These are phyloP conservation scores for Russula earlei DNA, from an alignment of 768 basidiomycete genomes.

Conservation along the genomic window DNA sequence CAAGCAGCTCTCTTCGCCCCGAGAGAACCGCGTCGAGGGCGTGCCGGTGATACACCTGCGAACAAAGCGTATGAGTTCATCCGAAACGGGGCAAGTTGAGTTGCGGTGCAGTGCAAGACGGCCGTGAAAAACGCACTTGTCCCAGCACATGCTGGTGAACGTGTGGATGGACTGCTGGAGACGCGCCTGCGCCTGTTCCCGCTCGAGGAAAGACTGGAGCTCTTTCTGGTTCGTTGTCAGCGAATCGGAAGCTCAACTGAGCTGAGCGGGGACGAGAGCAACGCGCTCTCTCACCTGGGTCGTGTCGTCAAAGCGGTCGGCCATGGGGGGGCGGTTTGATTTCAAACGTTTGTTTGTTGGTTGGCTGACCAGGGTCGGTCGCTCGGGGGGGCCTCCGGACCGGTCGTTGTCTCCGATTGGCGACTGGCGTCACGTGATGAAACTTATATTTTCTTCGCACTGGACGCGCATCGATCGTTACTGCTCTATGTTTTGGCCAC, in stretches of 20 bases:
- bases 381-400: too few relatives aligned
- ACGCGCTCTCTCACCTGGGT: constrained; percentile 50
- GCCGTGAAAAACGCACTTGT: constrained; percentile 54
- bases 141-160: constrained; percentile 83
- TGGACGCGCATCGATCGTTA: too few relatives aligned
- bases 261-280: not conserved
- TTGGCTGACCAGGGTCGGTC: too few relatives aligned
- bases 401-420: too few relatives aligned
- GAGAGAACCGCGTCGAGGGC: constrained; percentile 69
- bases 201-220: constrained; percentile 66
- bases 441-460: too few relatives aligned
- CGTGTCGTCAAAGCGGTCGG: constrained; percentile 66
- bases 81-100: not conserved
- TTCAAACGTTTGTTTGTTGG: too few relatives aligned
- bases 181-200: constrained; percentile 70
- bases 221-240: constrained; percentile 51
- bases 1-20: constrained; percentile 73
- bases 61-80: not conserved
- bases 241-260: not conserved
- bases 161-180: constrained; percentile 63
- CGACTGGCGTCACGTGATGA: too few relatives aligned
- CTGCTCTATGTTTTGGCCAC: too few relatives aligned
- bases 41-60: constrained; percentile 71
- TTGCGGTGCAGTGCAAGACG: not conserved
- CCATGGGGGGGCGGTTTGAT: too few relatives aligned